A percentile compares a stretch with the other conserved stretches of the same genome.
Evolutionary conservation across 495 filamentous ascomycete genomes (phyloP).

Genomic region (Penicillium lividum): DNA sequence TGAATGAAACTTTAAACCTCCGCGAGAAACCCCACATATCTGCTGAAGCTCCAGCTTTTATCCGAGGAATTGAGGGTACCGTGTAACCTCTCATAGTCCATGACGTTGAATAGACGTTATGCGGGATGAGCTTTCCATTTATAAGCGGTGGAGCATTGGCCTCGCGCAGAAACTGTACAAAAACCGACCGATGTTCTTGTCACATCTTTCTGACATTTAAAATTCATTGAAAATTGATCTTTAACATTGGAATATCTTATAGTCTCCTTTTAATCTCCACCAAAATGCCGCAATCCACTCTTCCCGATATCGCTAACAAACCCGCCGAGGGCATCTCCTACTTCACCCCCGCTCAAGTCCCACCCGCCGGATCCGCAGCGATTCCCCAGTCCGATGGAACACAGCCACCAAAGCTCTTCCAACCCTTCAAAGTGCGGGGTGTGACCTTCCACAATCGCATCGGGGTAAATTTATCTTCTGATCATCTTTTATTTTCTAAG

Average conservation of each 20-base stretch:
- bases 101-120: conserved; percentile 17
- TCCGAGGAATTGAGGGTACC: background rate
- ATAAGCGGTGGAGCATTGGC: conserved; percentile 20
- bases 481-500: background rate
- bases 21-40: no score
- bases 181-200: background rate
- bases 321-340: conserved; percentile 55
- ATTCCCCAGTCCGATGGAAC: conserved; percentile 58
- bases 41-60: no score
- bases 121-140: conserved; percentile 15
- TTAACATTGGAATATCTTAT: background rate
- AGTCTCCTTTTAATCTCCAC: background rate
- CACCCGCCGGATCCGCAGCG: conserved; percentile 62
- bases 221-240: background rate
- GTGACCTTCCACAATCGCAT: conserved; percentile 52
- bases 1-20: no score
- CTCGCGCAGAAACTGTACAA: background rate
- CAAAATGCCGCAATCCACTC: conserved; percentile 5
- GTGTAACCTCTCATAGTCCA: background rate
- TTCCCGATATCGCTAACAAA: conserved; percentile 40
- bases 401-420: conserved; percentile 65
- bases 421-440: conserved; percentile 60
- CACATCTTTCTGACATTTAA: background rate
- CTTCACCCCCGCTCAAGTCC: conserved; percentile 62
- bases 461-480: conserved; percentile 10